These are phyloP conservation scores for Gracilaria vermiculophylla DNA, from an alignment of 23 red algal genomes.

Conservation along the genomic window DNA sequence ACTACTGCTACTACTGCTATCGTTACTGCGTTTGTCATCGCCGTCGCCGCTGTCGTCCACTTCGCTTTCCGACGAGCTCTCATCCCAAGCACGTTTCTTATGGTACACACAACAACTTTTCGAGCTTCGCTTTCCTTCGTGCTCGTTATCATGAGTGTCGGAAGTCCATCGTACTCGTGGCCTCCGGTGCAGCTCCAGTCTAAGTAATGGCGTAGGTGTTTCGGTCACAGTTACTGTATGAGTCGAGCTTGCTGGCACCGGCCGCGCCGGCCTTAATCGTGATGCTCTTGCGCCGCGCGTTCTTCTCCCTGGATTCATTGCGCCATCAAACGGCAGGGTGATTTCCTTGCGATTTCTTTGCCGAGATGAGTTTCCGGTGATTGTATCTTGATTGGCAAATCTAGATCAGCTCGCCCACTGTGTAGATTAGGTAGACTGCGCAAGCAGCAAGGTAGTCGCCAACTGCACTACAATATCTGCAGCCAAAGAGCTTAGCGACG, in stretches of 20 bases:
- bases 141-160: conserved; percentile 93
- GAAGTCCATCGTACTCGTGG: conserved; percentile 75
- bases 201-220: background rate
- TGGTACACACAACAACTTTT: conserved; percentile 93
- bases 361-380: no score
- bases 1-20: conserved; percentile 48
- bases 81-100: conserved; percentile 78
- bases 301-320: background rate
- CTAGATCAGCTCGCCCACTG: no score
- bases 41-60: conserved; percentile 11
- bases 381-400: no score
- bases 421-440: no score
- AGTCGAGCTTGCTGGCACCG: background rate
- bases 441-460: no score
- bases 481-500: no score
- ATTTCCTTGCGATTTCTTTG: background rate
- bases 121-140: conserved; percentile 77
- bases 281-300: background rate
- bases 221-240: background rate
- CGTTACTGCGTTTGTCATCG: background rate
- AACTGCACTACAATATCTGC: no score
- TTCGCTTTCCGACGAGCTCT: conserved; percentile 68
- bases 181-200: conserved; percentile 14
- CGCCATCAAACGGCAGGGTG: background rate
- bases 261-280: background rate